Evolutionary conservation across 2,329 filamentous ascomycete genomes (phyloP).

Genomic region (Penicillium sumatraense): DNA sequence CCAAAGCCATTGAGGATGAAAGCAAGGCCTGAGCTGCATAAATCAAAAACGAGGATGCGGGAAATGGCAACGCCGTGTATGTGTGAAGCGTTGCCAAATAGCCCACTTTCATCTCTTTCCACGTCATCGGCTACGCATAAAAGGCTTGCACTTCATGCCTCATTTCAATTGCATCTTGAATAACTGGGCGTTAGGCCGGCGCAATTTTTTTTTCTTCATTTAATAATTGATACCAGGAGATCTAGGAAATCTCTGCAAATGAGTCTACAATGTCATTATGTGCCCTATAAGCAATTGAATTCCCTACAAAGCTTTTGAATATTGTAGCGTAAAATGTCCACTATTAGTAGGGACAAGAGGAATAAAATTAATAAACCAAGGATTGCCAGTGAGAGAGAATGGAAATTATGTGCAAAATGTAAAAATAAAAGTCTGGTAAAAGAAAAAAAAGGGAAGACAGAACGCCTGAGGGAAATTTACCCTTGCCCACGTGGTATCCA

Average conservation of each 20-base stretch:
- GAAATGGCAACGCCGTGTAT: conserved; percentile 20
- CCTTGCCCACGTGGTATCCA: conserved; percentile 19
- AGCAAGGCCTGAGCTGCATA: background rate
- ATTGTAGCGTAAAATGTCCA: background rate
- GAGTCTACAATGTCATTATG: too few species aligned
- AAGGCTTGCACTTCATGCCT: background rate
- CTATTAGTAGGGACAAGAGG: background rate
- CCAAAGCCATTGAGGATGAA: conserved; percentile 13
- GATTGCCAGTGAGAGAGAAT: background rate
- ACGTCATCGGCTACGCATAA: too few species aligned
- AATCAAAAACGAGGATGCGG: conserved; percentile 7
- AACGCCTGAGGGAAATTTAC: conserved; percentile 24
- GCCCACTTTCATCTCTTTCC: too few species aligned
- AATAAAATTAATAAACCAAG: background rate
- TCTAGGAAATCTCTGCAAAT: background rate
- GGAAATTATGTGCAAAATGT: conserved; percentile 4
- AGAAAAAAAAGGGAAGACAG: conserved; percentile 8
- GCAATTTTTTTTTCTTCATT: background rate
- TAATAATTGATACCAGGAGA: conserved; percentile 5
- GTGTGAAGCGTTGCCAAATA: too few species aligned
- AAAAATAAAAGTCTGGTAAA: background rate
- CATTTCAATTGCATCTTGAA: background rate
- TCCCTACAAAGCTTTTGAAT: too few species aligned
- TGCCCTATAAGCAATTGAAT: too few species aligned
- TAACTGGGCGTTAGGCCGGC: conserved; percentile 1